Conservation (phyloP, 345 rosid genomes). For the Crucihimalaya himalaica region DNA sequence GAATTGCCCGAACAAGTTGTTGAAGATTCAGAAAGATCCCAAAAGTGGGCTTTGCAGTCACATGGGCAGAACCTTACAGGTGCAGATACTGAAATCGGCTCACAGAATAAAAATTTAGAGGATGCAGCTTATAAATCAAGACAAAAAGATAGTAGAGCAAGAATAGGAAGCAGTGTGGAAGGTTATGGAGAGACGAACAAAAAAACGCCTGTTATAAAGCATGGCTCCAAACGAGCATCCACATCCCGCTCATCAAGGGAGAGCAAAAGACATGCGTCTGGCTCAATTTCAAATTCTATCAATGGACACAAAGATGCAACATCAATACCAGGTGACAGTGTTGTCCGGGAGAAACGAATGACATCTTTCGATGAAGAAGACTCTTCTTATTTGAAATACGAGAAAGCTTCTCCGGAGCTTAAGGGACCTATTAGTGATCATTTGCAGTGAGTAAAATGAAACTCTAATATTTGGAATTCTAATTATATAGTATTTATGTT, state of each 20-base stretch:
- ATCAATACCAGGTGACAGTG: conserved; percentile 46
- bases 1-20: conserved; percentile 51
- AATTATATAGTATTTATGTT: background rate
- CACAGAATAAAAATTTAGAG: conserved; percentile 46
- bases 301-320: conserved; percentile 54
- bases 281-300: conserved; percentile 34
- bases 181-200: conserved; percentile 68
- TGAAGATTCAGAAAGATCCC: conserved; percentile 55
- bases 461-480: conserved; percentile 11
- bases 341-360: conserved; percentile 52
- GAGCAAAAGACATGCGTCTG: conserved; percentile 49
- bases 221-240: conserved; percentile 57
- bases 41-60: conserved; percentile 48
- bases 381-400: conserved; percentile 69
- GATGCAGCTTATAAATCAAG: conserved; percentile 56
- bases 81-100: conserved; percentile 48
- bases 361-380: conserved; percentile 65
- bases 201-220: conserved; percentile 47
- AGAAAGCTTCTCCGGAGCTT: conserved; percentile 75
- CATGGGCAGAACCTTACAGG: conserved; percentile 51
- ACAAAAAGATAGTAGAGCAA: conserved; percentile 52
- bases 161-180: conserved; percentile 53
- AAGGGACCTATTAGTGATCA: conserved; percentile 76
- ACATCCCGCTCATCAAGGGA: conserved; percentile 52
- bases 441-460: conserved; percentile 65